These are phyloP conservation scores for Clitopilus hobsonii DNA, from an alignment of 768 basidiomycete species.

Conservation along the genomic window DNA sequence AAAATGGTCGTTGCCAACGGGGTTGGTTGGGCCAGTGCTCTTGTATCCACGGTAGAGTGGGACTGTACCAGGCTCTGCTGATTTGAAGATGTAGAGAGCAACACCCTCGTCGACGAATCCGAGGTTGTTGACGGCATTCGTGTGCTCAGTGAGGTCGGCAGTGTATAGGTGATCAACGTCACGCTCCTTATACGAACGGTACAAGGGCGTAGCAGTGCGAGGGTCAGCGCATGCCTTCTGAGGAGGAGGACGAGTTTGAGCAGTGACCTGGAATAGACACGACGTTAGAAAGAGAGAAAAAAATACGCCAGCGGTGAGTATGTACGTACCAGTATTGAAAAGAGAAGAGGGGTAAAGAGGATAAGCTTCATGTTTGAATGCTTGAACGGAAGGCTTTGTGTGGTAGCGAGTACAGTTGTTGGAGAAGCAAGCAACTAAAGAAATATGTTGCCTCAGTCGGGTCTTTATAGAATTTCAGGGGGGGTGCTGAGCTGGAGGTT, in stretches of 20 bases:
- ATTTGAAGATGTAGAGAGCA: conserved; percentile 12
- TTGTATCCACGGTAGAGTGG: conserved; percentile 16
- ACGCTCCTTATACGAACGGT: background rate
- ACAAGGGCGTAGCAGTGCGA: conserved; percentile 5
- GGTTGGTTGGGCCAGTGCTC: background rate
- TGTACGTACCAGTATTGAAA: background rate
- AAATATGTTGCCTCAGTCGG: background rate
- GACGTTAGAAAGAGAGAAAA: background rate
- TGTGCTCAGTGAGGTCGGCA: conserved; percentile 7
- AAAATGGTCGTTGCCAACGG: conserved; percentile 12
- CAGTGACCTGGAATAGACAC: background rate
- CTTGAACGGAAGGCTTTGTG: background rate
- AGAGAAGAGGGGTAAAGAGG: background rate
- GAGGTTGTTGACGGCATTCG: conserved; percentile 6
- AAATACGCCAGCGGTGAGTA: background rate
- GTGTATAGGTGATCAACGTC: conserved; percentile 11
- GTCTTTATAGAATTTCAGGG: background rate
- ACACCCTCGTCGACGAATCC: conserved; percentile 12
- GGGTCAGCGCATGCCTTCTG: conserved; percentile 9
- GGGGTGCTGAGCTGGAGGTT: background rate
- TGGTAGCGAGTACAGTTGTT: background rate
- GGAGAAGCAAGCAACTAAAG: background rate
- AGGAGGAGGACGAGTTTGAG: background rate
- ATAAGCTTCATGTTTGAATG: background rate
- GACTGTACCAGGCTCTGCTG: conserved; percentile 5